phyloP scores from a whole-genome alignment of 2,329 filamentous ascomycete species.

The Didymosphaeria variabile region DNA sequence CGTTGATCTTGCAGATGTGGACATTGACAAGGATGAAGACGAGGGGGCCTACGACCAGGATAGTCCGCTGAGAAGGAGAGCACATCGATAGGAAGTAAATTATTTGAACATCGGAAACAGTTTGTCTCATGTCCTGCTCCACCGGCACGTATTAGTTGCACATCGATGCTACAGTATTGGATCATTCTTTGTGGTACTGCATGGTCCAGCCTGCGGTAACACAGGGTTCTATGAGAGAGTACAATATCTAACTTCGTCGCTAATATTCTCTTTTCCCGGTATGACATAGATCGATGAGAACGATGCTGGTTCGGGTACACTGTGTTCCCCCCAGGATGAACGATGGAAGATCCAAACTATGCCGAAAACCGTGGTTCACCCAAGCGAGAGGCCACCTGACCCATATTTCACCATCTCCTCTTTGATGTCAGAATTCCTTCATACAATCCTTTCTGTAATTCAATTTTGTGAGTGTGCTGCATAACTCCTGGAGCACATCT shows the following conservation, averaged over 20 bases:
- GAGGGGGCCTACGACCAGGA: conserved; percentile 32
- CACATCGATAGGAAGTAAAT: conserved; percentile 15
- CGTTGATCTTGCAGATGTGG: conserved; percentile 43
- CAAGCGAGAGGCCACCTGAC: too few species aligned
- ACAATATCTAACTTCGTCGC: not conserved
- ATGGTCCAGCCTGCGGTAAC: not conserved
- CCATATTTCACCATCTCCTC: not conserved
- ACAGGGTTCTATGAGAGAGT: not conserved
- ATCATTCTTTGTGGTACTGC: not conserved
- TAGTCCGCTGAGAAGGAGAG: conserved; percentile 39
- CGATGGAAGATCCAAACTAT: not conserved
- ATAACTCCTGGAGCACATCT: not conserved
- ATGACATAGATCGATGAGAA: not conserved
- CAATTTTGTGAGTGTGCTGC: not conserved
- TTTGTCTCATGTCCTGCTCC: not conserved
- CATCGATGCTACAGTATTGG: not conserved
- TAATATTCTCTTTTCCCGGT: not conserved
- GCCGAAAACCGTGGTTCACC: not conserved
- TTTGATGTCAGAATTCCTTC: not conserved
- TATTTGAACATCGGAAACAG: not conserved
- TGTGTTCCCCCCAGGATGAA: not conserved
- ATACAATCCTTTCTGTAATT: not conserved
- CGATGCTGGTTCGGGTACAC: not conserved
- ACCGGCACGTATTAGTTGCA: not conserved
- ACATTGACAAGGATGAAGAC: conserved; percentile 36